Conservation (phyloP, 2,329 filamentous ascomycete genomes). For the Penicillium sp. region DNA sequence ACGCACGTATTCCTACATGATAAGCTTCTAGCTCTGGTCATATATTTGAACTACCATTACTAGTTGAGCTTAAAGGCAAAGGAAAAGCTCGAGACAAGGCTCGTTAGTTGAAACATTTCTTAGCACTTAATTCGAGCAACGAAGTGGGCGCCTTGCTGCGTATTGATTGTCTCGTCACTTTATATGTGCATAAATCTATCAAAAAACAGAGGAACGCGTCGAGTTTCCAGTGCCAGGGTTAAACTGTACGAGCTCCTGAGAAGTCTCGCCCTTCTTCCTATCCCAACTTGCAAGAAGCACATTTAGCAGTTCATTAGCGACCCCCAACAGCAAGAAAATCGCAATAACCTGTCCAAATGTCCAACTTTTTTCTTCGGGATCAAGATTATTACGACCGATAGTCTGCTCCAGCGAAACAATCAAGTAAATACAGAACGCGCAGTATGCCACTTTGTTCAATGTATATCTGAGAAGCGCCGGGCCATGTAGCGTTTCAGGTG, state of each 20-base stretch:
- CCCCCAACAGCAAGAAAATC: slow-evolving; percentile 18
- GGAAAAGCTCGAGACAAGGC: no score
- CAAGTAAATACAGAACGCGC: slow-evolving; percentile 17
- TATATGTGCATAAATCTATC: not conserved
- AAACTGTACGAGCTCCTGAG: slow-evolving; percentile 8
- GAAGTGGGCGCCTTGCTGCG: no score
- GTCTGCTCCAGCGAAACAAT: slow-evolving; percentile 22
- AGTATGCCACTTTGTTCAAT: slow-evolving; percentile 15
- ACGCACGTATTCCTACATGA: no score
- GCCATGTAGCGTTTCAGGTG: slow-evolving; percentile 4
- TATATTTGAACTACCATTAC: no score
- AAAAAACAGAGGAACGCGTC: not conserved
- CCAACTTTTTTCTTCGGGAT: slow-evolving; percentile 15
- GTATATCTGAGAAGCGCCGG: slow-evolving; percentile 11
- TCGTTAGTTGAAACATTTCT: no score
- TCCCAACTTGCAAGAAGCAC: slow-evolving; percentile 20
- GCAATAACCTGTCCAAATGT: slow-evolving; percentile 22
- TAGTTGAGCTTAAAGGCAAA: no score
- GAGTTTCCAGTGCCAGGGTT: not conserved
- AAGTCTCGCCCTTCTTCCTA: slow-evolving; percentile 4
- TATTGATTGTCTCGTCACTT: no score
- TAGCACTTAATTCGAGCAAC: no score
- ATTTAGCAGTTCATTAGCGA: slow-evolving; percentile 19
- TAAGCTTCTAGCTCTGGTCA: no score
- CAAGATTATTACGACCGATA: slow-evolving; percentile 15